Percentiles rank a stretch among this genome's conserved stretches.
These are phyloP conservation scores for Penstemon barbatus DNA, from an alignment of 257 asterid species.

Conservation along the genomic window DNA sequence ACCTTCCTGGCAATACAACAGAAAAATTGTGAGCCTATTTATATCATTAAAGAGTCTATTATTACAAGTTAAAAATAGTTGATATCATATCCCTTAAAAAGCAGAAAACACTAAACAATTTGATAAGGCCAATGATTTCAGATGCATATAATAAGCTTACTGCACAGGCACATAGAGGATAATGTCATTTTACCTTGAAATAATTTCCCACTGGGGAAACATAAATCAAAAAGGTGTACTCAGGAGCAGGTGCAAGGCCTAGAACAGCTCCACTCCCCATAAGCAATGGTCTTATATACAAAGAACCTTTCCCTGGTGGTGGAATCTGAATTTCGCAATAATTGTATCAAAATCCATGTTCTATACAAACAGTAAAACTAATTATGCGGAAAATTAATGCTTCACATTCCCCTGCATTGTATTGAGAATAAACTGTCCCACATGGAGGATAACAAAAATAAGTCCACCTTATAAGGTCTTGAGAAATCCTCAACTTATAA, in stretches of 20 bases:
- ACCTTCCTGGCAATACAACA: conserved; percentile 73
- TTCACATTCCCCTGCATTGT: too few relatives aligned
- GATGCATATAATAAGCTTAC: neutral
- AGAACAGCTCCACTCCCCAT: conserved; percentile 99
- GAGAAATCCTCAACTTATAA: too few relatives aligned
- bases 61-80: conserved; percentile 2
- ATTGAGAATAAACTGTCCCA: too few relatives aligned
- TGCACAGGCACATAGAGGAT: neutral
- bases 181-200: conserved; percentile 65
- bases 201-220: conserved; percentile 96
- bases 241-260: conserved; percentile 99
- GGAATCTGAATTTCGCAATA: conserved; percentile 64
- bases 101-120: neutral
- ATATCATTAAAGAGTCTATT: neutral
- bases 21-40: neutral
- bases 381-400: too few relatives aligned
- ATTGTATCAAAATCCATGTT: conserved; percentile 16
- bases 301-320: conserved; percentile 93
- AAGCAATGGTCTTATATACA: conserved; percentile 89
- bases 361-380: neutral
- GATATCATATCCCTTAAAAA: conserved; percentile 9
- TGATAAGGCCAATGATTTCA: conserved; percentile 16
- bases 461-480: too few relatives aligned
- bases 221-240: conserved; percentile 85
- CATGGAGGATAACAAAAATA: too few relatives aligned